Evolutionary conservation across 2,329 filamentous ascomycete genomes (phyloP).

Genomic region (Ascosphaera pollenicola): DNA sequence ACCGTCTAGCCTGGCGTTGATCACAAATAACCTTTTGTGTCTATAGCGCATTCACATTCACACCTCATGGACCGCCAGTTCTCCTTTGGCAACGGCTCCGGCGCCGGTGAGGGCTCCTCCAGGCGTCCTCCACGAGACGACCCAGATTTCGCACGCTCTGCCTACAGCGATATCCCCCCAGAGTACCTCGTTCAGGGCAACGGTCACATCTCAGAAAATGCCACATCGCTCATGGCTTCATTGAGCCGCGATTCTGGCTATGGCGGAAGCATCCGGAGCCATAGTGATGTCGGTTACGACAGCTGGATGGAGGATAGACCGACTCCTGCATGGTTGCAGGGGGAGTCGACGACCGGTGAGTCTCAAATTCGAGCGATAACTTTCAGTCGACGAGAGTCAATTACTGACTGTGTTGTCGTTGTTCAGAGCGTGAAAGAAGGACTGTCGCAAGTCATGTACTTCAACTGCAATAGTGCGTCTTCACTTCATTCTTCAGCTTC

Average conservation of each 20-base stretch:
- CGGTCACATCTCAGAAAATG: constrained; percentile 62
- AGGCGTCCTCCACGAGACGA: constrained; percentile 10
- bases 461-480: constrained; percentile 56
- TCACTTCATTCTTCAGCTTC: neutral
- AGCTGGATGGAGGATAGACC: constrained; percentile 34
- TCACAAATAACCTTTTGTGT: too few relatives aligned
- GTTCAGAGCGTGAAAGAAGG: constrained; percentile 38
- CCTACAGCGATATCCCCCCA: constrained; percentile 16
- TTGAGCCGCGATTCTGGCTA: constrained; percentile 84
- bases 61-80: constrained; percentile 8
- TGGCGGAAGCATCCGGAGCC: constrained; percentile 53
- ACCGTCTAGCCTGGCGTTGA: too few relatives aligned
- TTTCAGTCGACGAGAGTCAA: too few relatives aligned
- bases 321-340: constrained; percentile 18
- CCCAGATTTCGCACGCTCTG: constrained; percentile 4
- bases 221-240: constrained; percentile 56
- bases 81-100: constrained; percentile 14
- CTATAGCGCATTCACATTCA: neutral
- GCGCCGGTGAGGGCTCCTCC: constrained; percentile 16
- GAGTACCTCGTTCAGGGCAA: constrained; percentile 76
- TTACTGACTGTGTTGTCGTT: too few relatives aligned
- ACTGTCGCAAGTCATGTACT: constrained; percentile 64
- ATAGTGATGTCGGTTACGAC: constrained; percentile 34
- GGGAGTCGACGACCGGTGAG: neutral
- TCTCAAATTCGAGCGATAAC: too few relatives aligned